Base-by-base conservation (phyloP, 2,329 filamentous ascomycete species). In the Arthrobotrys pseudoclavata region DNA sequence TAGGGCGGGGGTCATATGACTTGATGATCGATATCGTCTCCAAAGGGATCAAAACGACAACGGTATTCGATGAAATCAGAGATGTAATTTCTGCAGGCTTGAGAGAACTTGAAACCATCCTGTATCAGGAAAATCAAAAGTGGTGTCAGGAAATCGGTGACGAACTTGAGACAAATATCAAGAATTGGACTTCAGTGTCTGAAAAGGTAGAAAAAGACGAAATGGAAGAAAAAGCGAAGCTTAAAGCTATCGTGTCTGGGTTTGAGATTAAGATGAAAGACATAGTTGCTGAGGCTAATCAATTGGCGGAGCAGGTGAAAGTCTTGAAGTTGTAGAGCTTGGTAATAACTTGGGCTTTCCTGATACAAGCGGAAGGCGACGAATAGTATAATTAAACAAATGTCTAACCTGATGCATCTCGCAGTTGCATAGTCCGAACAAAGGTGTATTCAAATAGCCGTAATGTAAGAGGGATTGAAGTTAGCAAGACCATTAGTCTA, bases 101-200 rank as follows among this genome's bases (percentile, higher is more conserved):
- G 24, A 10, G 45, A 24, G 26, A 50, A 9, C 37, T 76, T 6
- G 29, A 45, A 53, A 4, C 3, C 10, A 26, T 29, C 5, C 31
- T 76, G 0, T 0, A 61, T 10, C 2, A 61, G 31, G 66, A 76
- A 20, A 76, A 70, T 18, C 18, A 22, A n/a, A 66, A 48, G 5
- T 76, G 72, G 66, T 66, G 57, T 13, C 20, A 52, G 0, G 40
- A 50, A 20, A 66, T 76, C 7, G 72, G 66, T 0, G 66, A 76
- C 37, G 72, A 76, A 22, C 31, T 76, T 0, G 66, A 76, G 20
- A 76, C 60, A 10, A 76, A 70, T 55, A 67, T 76, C 34, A 70
- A 61, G 20, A 76, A 70, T 31, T 76, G 66, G 72, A 34, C 62
- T 2, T 47, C 66, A 7, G 6, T 70, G 3, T 62, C 72, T 0